Base-by-base conservation (phyloP, 805 yeast genomes). In the Lachancea sp. region DNA sequence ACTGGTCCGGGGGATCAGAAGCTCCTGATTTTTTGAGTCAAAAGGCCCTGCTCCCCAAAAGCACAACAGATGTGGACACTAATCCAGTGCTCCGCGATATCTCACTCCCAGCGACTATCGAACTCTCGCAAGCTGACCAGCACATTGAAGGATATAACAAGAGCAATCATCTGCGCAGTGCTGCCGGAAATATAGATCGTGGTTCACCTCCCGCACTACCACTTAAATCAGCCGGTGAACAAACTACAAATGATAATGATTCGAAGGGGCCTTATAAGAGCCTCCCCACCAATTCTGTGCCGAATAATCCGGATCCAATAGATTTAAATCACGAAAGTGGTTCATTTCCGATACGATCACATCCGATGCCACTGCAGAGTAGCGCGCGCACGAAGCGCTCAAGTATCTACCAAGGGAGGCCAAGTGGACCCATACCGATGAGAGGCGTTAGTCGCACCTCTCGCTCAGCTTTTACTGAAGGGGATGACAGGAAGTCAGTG, bases 401-500 rank as follows among this genome's bases (percentile, higher is more conserved):
- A 11, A 61, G 66, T 36, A 58, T 58, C 19, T 62, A 63, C 47
- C 65, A 62, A 33, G 58, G 65, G 1, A 61, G 56, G 44, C 58
- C 60, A 2, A 66, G 59, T 1, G 62, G 58, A 7, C 65, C 67
- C 0, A 59, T 63, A 5, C 68, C 67, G 5, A 62, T 60, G 7
- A 45, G 64, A 40, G 55, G 54, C 26, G 42, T 54, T 8, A 48
- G 50, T 31, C 36, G 44, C 22, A 44, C 36, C 36, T 46, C 40
- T 26, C 45, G 52, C 19, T 50, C 55, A 13, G 47, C 53, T 39
- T 50, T 63, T 19, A 52, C 57, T 37, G 70, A 67, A 13, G 60
- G 59, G 34, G 71, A 62, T 25, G 68, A 70, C 44, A 60, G 56
- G 33, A 41, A 54, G 0, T 69, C 74, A 0, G 53, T 59, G 22